Evolutionary conservation across 1,284 basidiomycete species (phyloP), one percentile per base, ranked within the genome.

Genomic region (Leccinum huronense): DNA sequence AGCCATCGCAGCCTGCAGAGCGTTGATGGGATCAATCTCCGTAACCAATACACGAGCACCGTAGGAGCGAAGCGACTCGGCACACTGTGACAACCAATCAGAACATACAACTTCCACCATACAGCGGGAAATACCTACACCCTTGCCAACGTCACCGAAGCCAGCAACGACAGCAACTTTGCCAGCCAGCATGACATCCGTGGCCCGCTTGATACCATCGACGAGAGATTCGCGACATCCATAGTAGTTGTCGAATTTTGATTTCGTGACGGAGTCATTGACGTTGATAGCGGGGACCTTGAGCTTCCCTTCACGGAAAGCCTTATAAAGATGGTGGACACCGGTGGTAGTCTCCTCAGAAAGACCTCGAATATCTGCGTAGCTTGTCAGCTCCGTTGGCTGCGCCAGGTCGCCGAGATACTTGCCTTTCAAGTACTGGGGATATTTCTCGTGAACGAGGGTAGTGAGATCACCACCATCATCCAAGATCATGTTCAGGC

Each of bases 341-440:
- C 97, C 97, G 68, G 97, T 99, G 70, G 97, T 99, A 70, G 97
- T 99, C 85, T 99, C 97, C 84, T 99, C 97, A 61, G 97, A 99
- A 68, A 99, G 81, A 83, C 97, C 97, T 64, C 87, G 87, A 81
- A 97, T 90, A 70, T 85, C 94, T 92, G 64, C 4, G 60, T 8
- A 33, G 3, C 57, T 55, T 51, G 66, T 68, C 58, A 69, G 34
- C 66, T 57, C 14, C 36, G 57, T 54, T 10, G 30, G 38, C 54
- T 55, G 19, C 34, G 13, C 23, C 34, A 13, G 42, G 33, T 64
- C 8, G 45, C 33, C 31, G 63, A 23, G 13, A 53, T 40, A 67
- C 80, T 67, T 68, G 90, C 92, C 89, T 62, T 82, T 72, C 66
- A 98, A 84, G 81, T 88, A 91, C 76, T 98, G 92, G 64, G 96